A percentile compares a stretch with the other conserved stretches of the same genome.
Conservation (phyloP, 2,329 filamentous ascomycete species). For the Bipolaris bicolor region DNA sequence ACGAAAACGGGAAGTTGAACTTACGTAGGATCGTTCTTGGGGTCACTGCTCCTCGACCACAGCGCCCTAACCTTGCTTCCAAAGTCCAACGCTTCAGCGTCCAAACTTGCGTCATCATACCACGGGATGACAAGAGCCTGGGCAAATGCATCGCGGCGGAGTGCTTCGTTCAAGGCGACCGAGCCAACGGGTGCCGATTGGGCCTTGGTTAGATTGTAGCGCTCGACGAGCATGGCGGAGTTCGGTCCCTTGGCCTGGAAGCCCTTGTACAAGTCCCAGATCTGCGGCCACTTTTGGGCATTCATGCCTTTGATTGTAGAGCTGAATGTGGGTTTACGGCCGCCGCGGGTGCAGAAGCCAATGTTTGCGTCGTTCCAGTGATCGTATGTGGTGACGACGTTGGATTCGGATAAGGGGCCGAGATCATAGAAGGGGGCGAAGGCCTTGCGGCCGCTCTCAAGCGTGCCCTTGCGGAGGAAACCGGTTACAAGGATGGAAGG, state of each 20-base stretch:
- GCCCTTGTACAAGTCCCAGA: conserved; percentile 49
- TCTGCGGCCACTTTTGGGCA: conserved; percentile 46
- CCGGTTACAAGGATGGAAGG: conserved; percentile 37
- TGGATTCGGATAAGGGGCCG: conserved; percentile 30
- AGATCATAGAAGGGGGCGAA: conserved; percentile 48
- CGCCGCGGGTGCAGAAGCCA: conserved; percentile 47
- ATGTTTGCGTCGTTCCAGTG: conserved; percentile 51
- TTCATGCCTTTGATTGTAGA: conserved; percentile 45
- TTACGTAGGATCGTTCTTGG: conserved; percentile 30
- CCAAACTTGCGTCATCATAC: conserved; percentile 48
- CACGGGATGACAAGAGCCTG: conserved; percentile 51
- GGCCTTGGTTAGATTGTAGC: conserved; percentile 48
- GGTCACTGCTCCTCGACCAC: conserved; percentile 26
- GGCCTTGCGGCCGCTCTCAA: conserved; percentile 37
- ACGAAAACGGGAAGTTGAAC: not conserved
- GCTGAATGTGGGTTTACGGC: conserved; percentile 50
- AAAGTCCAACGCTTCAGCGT: conserved; percentile 45
- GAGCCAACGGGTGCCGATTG: conserved; percentile 21
- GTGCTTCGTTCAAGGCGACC: conserved; percentile 39
- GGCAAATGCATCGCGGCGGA: conserved; percentile 42
- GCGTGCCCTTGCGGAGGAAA: conserved; percentile 45
- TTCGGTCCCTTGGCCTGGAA: conserved; percentile 48
- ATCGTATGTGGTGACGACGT: conserved; percentile 43
- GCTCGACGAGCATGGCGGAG: conserved; percentile 43
- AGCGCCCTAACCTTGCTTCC: conserved; percentile 40